Evolutionary conservation across 768 basidiomycete genomes (phyloP).

Genomic region (Suillus cothurnatus): DNA sequence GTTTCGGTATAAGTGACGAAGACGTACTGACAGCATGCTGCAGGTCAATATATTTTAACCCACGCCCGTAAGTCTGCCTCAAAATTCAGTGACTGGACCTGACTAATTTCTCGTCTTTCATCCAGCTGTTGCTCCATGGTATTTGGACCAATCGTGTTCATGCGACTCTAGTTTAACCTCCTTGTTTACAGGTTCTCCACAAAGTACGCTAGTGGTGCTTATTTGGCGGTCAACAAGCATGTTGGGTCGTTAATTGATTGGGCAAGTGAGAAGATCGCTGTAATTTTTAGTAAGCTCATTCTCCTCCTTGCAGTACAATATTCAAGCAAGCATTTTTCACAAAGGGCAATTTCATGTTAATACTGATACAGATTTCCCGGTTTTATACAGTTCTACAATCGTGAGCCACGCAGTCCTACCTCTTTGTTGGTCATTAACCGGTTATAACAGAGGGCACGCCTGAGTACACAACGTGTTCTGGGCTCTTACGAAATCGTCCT

Average conservation of each 20-base stretch:
- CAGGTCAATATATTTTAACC: slow-evolving; percentile 33
- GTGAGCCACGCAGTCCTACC: slow-evolving; percentile 16
- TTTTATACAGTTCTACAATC: slow-evolving; percentile 44
- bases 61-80: slow-evolving; percentile 40
- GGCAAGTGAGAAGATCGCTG: slow-evolving; percentile 24
- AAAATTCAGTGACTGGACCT: slow-evolving; percentile 10
- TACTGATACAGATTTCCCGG: background rate
- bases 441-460: slow-evolving; percentile 33
- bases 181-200: slow-evolving; percentile 35
- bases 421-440: background rate
- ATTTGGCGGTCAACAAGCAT: slow-evolving; percentile 38
- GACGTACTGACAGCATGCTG: background rate
- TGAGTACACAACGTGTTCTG: slow-evolving; percentile 41
- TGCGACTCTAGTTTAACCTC: background rate
- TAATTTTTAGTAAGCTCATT: background rate
- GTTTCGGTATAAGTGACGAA: background rate
- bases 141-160: background rate
- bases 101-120: background rate
- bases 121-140: slow-evolving; percentile 47
- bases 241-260: slow-evolving; percentile 50
- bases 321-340: slow-evolving; percentile 11
- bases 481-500: slow-evolving; percentile 42
- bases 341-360: background rate
- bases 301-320: slow-evolving; percentile 14
- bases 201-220: slow-evolving; percentile 39